phyloP scores from a whole-genome alignment of 1,284 basidiomycete species.

The Moesziomyces sp. region DNA sequence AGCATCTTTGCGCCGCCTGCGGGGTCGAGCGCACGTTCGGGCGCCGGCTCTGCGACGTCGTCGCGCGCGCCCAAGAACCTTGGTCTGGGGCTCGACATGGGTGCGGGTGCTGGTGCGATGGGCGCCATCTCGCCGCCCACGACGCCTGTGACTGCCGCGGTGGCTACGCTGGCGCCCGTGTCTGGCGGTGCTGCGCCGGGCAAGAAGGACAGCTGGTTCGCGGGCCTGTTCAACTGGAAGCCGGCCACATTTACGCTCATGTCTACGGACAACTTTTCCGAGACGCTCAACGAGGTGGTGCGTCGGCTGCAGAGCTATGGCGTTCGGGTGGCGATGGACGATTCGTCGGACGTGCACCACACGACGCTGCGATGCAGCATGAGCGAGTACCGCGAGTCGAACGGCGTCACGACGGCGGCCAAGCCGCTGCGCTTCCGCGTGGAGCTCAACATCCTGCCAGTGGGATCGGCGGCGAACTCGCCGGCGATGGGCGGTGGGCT shows the following conservation, averaged over 20 bases:
- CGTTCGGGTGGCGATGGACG: constrained; percentile 75
- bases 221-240: constrained; percentile 87
- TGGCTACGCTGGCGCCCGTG: constrained; percentile 17
- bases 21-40: constrained; percentile 4
- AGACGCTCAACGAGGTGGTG: constrained; percentile 76
- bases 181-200: constrained; percentile 18
- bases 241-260: constrained; percentile 73
- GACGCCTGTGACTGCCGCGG: constrained; percentile 20
- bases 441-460: constrained; percentile 60
- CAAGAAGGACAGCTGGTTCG: constrained; percentile 84
- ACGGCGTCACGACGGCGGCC: constrained; percentile 35
- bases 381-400: constrained; percentile 51
- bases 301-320: constrained; percentile 78
- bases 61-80: constrained; percentile 54
- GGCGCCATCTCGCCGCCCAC: constrained; percentile 28
- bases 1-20: constrained; percentile 29
- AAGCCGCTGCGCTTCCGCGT: constrained; percentile 65
- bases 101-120: constrained; percentile 2
- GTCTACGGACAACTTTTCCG: constrained; percentile 71
- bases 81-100: constrained; percentile 56
- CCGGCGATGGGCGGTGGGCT: constrained; percentile 29
- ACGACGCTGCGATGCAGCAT: constrained; percentile 56
- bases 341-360: constrained; percentile 65
- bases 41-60: constrained; percentile 18
- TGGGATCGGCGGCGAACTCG: constrained; percentile 48